A percentile compares a stretch with the other conserved stretches of the same genome.
These are phyloP conservation scores for Musa beccarii DNA, from an alignment of 176 grass and related monocot species.

Conservation along the genomic window DNA sequence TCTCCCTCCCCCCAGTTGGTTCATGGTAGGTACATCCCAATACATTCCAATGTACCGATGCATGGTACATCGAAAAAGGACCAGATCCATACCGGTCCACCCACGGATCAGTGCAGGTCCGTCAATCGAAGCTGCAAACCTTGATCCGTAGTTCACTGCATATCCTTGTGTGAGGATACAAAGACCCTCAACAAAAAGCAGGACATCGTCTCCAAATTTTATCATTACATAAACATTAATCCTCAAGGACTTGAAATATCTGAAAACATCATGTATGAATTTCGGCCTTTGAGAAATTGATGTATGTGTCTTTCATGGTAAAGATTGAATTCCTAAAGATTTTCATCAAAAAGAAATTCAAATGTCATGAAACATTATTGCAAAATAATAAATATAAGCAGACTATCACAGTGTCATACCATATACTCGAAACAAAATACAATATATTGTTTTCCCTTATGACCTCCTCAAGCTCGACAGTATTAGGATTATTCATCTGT, in stretches of 20 bases:
- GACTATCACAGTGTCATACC: conserved; percentile 26
- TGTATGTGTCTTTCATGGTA: conserved; percentile 94
- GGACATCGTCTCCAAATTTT: conserved; percentile 16
- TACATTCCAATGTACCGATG: no score
- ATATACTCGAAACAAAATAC: conserved; percentile 98
- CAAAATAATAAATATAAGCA: background rate
- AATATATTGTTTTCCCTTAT: conserved; percentile 83
- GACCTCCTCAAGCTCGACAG: conserved; percentile 97
- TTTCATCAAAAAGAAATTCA: background rate
- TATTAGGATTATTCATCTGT: conserved; percentile 87
- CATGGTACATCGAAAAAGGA: no score
- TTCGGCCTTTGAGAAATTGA: conserved; percentile 59
- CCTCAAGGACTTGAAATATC: conserved; percentile 86
- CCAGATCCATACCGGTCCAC: no score
- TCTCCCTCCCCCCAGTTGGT: no score
- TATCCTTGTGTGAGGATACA: no score
- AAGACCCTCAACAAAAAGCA: no score
- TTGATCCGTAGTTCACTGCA: no score
- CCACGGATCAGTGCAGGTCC: no score
- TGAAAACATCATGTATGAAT: conserved; percentile 94
- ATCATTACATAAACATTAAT: no score
- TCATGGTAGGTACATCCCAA: no score
- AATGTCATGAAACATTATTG: background rate
- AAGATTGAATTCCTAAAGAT: conserved; percentile 66
- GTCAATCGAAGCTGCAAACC: no score